Evolutionary conservation across 2,329 filamentous ascomycete species (phyloP), one percentile per base, ranked within the genome.

Genomic region (Davidsoniella eucalypti): DNA sequence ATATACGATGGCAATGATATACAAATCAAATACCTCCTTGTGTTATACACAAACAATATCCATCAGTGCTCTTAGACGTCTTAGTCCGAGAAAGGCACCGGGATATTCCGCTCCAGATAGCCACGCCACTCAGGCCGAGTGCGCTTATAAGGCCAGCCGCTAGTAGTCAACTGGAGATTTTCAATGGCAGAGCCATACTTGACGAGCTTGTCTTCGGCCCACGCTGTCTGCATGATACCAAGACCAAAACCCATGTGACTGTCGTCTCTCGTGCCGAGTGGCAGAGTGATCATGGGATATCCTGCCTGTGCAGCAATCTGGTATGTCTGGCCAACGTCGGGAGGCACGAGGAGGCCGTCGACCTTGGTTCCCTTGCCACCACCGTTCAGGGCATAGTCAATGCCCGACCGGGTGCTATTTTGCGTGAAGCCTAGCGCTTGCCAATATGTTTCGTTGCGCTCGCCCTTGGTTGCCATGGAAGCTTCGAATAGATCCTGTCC

Each of bases 231-330:
- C 61, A 68, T 63, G 61, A 82, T 65, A 0, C 68, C 75, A 23
- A 82, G 60, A 5, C 75, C 74, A 2, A 63, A 65, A 4, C 47
- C 44, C 26, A 55, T 54, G 9, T 49, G 38, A 21, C 50, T 52
- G 3, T 69, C 72, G 10, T 60, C 63, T 55, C 73, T 67, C 5
- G 76, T 65, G 1, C 78, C 78, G 0, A 71, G 78, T 0, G 83
- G 83, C 1, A 87, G 60, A 0, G 82, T 84, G 47, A 87, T 69
- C 59, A 84, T 71, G 0, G 82, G 83, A 58, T 87, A 87, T 0
- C 82, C 82, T 4, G 83, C 84, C 63, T 87, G 81, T 0, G 84
- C 83, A 0, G 81, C 78, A 53, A 84, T 74, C 62, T 84, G 77
- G 54, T 77, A 77, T 3, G 75, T 74, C 60, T 84, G 79, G 0